Conservation (phyloP, 805 yeast genomes). For the Monosporozyma aerobia region DNA sequence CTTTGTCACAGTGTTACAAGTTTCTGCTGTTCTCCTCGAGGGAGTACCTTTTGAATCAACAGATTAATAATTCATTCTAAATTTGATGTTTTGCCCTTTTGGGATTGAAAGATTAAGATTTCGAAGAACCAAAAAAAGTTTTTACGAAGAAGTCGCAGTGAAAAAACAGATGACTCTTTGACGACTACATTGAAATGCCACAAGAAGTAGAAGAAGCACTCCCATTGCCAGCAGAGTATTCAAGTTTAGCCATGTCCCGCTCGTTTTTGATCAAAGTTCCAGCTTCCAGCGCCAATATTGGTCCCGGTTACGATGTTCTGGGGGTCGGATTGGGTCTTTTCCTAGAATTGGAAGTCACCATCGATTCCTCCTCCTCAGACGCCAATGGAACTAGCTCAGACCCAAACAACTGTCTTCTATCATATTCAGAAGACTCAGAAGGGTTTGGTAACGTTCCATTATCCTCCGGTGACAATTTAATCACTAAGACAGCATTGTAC, state of each 20-base stretch:
- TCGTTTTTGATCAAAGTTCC: conserved; percentile 69
- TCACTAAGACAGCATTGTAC: conserved; percentile 88
- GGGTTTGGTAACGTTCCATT: conserved; percentile 78
- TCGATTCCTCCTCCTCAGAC: conserved; percentile 38
- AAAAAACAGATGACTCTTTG: too few species aligned
- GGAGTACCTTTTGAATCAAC: not conserved
- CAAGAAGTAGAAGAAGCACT: not conserved
- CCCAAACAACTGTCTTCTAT: conserved; percentile 57
- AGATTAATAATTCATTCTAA: not conserved
- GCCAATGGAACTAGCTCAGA: conserved; percentile 43
- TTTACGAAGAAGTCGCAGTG: too few species aligned
- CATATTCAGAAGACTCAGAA: conserved; percentile 62
- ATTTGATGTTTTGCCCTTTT: not conserved
- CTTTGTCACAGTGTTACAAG: not conserved
- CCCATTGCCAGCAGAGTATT: too few species aligned
- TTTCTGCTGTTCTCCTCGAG: not conserved
- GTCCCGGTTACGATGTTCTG: conserved; percentile 96
- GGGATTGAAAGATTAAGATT: not conserved
- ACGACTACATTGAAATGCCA: not conserved
- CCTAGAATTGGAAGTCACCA: conserved; percentile 57
- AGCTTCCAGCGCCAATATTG: conserved; percentile 95
- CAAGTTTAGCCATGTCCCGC: conserved; percentile 31
- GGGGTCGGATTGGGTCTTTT: conserved; percentile 81
- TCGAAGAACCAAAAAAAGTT: not conserved
- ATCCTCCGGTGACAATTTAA: conserved; percentile 66